Evolutionary conservation across 2,329 filamentous ascomycete species (phyloP).

Genomic region (Akanthomyces uredinophilus): DNA sequence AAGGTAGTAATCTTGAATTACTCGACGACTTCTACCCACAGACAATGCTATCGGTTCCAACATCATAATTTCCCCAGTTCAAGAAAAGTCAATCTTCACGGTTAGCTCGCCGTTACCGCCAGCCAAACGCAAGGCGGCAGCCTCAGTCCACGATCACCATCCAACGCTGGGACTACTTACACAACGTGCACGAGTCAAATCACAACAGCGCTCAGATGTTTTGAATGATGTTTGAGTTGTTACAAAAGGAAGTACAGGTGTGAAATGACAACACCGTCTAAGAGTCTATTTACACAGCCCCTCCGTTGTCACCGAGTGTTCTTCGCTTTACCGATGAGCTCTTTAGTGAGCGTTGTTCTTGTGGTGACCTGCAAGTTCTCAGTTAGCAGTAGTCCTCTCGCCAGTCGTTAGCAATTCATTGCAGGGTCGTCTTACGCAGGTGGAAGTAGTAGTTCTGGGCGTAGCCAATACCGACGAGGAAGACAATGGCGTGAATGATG

Average conservation of each 20-base stretch:
- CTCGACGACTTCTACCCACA: neutral
- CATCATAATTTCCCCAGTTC: neutral
- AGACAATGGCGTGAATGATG: constrained; percentile 77
- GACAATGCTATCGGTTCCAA: too few species aligned
- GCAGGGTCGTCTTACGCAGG: constrained; percentile 63
- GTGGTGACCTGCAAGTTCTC: constrained; percentile 73
- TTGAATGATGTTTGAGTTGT: constrained; percentile 20
- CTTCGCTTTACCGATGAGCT: constrained; percentile 21
- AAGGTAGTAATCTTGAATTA: neutral
- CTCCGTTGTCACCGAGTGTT: constrained; percentile 12
- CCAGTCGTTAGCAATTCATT: neutral
- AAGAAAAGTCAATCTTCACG: neutral
- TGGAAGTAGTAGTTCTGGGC: constrained; percentile 99
- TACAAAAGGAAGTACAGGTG: constrained; percentile 33
- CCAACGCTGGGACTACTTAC: neutral
- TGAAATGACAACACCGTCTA: constrained; percentile 33
- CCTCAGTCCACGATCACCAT: neutral
- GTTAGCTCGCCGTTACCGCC: neutral
- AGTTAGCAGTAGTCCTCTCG: constrained; percentile 12
- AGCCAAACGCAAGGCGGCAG: neutral
- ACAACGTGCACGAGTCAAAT: neutral
- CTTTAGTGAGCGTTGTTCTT: constrained; percentile 99
- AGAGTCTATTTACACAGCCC: constrained; percentile 39
- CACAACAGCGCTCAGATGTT: constrained; percentile 16
- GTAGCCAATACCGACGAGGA: constrained; percentile 79